Evolutionary conservation across 345 rosid species (phyloP), one percentile per base, ranked within the genome.

Genomic region (Murraya paniculata): DNA sequence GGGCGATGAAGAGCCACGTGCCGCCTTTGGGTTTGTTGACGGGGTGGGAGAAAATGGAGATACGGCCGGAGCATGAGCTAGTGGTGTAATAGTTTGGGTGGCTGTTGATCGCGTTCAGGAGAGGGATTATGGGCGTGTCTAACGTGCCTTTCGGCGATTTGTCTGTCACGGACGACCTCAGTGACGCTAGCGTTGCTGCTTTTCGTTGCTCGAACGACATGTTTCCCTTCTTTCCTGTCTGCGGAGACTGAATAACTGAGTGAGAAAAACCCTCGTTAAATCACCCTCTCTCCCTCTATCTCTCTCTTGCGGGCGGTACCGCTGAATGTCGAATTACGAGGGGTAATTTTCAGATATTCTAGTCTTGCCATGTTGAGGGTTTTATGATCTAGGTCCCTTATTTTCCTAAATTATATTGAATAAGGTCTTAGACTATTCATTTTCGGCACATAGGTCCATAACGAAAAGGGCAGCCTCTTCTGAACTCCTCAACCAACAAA

Each of bases 51-150:
- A 93, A 90, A 80, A 95, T 88, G 18, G 98, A 95, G 86, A 95
- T 86, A 31, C 98, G 97, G 70, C 97, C 99, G 77, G 97, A 93
- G 88, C 98, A 95, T 33, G 98, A 93, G 75, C 98, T 92, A 70
- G 98, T 95, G 74, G 98, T 95, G 91, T 87, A 95, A 91, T 86
- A 95, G 9, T 86, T 85, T 33, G 88, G 91, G 84, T 93, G 98
- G 71, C 81, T 66, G 84, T 93, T 93, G 83, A 95, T 76, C 79
- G 85, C 77, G 82, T 86, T 71, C 81, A 95, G 88, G 62, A 95
- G 94, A 55, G 97, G 94, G 56, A 95, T 66, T 59, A 95, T 92
- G 30, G 94, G 93, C 2, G 89, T 80, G 81, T 95, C 99, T 27
- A 93, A 68, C 30, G 85, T 74, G 41, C 98, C 98, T 80, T 95